Conservation (phyloP, 768 basidiomycete genomes). For the Galerina sulciceps region DNA sequence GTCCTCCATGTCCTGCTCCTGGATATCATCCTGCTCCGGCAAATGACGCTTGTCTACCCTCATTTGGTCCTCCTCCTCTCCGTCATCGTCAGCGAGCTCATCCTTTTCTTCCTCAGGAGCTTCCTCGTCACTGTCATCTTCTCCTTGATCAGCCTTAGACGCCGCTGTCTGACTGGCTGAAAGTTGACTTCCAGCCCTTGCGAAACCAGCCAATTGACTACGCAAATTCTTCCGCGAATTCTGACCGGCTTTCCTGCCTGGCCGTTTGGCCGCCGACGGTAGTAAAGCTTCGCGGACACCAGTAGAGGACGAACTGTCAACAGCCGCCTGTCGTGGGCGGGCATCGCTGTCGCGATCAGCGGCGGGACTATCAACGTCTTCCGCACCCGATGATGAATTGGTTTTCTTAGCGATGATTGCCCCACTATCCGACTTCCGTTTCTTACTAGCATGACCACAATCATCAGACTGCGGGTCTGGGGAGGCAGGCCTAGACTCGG, state of each 20-base stretch:
- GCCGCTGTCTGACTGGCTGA: conserved; percentile 20
- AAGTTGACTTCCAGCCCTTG: conserved; percentile 49
- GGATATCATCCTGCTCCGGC: background rate
- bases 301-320: too few species aligned
- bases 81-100: background rate
- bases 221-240: conserved; percentile 40
- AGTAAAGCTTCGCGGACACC: too few species aligned
- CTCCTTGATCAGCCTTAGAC: conserved; percentile 20
- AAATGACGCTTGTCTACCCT: background rate
- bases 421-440: conserved; percentile 24
- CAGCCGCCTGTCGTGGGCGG: too few species aligned
- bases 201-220: conserved; percentile 54
- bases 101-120: conserved; percentile 4
- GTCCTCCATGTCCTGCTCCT: background rate
- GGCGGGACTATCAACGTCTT: background rate
- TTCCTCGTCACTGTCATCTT: conserved; percentile 23
- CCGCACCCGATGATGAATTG: background rate
- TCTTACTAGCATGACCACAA: conserved; percentile 39
- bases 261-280: background rate
- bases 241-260: conserved; percentile 6
- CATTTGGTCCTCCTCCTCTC: background rate
- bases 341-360: too few species aligned
- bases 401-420: background rate
- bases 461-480: background rate
- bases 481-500: background rate